Evolutionary conservation across 306 rosid species (phyloP).

Genomic region (Arachis hypogaea): DNA sequence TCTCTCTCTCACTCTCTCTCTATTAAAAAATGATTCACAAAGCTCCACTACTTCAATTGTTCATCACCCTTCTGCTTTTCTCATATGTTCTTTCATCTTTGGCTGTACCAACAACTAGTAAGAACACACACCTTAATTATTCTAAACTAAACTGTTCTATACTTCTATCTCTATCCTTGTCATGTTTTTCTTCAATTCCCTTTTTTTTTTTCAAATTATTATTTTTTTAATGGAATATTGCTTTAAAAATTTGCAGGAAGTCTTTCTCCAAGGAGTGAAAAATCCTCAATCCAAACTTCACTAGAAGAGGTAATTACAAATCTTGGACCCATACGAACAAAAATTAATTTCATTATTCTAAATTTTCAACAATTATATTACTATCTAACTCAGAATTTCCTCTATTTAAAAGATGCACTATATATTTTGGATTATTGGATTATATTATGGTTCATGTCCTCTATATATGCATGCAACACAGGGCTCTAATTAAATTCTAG

Average conservation of each 20-base stretch:
- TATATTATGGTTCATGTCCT: not conserved
- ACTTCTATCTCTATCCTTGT: not conserved
- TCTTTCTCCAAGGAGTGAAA: conserved; percentile 36
- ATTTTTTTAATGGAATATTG: conserved; percentile 1
- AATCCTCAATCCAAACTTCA: conserved; percentile 37
- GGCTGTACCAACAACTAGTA: conserved; percentile 51
- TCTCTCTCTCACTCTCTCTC: not conserved
- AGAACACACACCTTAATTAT: not conserved
- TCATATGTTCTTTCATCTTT: conserved; percentile 36
- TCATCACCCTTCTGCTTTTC: conserved; percentile 41
- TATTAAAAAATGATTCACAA: conserved; percentile 39
- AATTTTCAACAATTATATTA: not conserved
- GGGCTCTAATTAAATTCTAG: not conserved
- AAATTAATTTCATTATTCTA: not conserved
- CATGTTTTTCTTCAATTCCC: not conserved
- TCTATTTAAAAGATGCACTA: not conserved
- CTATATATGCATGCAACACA: not conserved
- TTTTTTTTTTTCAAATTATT: not conserved
- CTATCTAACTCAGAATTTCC: not conserved
- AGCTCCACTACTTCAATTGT: conserved; percentile 2
- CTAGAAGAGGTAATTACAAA: conserved; percentile 30
- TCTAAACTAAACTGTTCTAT: not conserved
- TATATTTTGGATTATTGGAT: not conserved
- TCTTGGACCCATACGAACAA: conserved; percentile 10
- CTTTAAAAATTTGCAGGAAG: conserved; percentile 43